Percentiles rank a stretch among this genome's conserved stretches.
Evolutionary conservation across 2,329 filamentous ascomycete genomes (phyloP).

Genomic region (Arthrinium puccinioides): DNA sequence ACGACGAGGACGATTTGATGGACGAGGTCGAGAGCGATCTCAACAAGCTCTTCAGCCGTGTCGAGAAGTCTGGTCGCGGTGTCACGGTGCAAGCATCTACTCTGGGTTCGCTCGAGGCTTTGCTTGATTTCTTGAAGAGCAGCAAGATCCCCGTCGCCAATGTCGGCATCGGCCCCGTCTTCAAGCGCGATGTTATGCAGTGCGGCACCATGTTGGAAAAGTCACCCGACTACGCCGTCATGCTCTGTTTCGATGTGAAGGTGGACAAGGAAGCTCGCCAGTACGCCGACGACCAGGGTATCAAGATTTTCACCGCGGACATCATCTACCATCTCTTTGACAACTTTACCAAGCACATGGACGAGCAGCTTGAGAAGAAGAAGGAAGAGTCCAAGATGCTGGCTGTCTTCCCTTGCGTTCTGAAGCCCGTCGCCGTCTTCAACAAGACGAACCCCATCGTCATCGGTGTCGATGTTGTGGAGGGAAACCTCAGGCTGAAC

Average conservation of each 20-base stretch:
- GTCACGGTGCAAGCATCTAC: constrained; percentile 97
- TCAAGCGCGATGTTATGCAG: constrained; percentile 96
- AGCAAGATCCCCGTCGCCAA: constrained; percentile 98
- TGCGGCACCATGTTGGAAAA: constrained; percentile 95
- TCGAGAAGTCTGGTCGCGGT: constrained; percentile 87
- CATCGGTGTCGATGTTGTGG: constrained; percentile 89
- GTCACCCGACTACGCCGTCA: constrained; percentile 89
- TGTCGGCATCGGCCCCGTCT: constrained; percentile 94
- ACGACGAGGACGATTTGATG: constrained; percentile 93
- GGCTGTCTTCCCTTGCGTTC: constrained; percentile 93
- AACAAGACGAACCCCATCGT: constrained; percentile 98
- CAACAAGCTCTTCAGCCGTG: constrained; percentile 81
- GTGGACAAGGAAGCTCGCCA: constrained; percentile 91
- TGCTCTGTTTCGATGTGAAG: constrained; percentile 99
- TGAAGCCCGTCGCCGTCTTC: constrained; percentile 86
- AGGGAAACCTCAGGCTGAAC: constrained; percentile 77
- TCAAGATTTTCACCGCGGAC: constrained; percentile 97
- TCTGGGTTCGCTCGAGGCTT: constrained; percentile 88
- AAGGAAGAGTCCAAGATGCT: constrained; percentile 95
- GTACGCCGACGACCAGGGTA: constrained; percentile 87
- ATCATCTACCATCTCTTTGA: constrained; percentile 99
- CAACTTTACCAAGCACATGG: constrained; percentile 92
- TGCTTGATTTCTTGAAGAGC: constrained; percentile 91
- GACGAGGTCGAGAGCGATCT: constrained; percentile 96
- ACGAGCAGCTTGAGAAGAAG: constrained; percentile 75